These are phyloP conservation scores for Boeremia exigua DNA, from an alignment of 2,329 filamentous ascomycete genomes.

Conservation along the genomic window DNA sequence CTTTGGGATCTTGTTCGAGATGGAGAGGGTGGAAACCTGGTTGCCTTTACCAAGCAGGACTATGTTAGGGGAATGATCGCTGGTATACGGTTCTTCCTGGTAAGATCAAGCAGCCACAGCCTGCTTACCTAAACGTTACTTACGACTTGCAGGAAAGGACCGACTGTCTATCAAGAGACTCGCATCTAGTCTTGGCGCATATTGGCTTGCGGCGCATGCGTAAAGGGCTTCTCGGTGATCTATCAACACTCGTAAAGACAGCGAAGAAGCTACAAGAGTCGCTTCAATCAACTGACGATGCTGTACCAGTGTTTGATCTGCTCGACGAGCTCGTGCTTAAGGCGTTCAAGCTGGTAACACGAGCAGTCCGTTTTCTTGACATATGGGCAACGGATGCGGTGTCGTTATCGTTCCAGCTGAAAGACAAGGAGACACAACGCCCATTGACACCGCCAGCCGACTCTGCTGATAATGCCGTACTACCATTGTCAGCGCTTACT, in stretches of 20 bases:
- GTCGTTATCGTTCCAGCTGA: constrained; percentile 56
- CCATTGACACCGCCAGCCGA: constrained; percentile 50
- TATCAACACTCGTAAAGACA: constrained; percentile 87
- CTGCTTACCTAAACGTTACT: constrained; percentile 14
- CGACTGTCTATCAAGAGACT: constrained; percentile 84
- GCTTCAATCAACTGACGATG: constrained; percentile 52
- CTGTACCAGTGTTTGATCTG: constrained; percentile 68
- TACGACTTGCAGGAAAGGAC: constrained; percentile 73
- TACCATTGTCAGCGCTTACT: constrained; percentile 35
- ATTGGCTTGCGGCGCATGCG: constrained; percentile 79
- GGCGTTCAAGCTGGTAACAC: constrained; percentile 91
- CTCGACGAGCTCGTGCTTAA: constrained; percentile 93
- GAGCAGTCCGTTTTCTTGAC: constrained; percentile 88
- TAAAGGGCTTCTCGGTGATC: constrained; percentile 85
- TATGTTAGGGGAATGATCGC: constrained; percentile 94
- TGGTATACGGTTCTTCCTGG: constrained; percentile 86
- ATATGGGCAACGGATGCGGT: constrained; percentile 69
- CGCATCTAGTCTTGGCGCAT: constrained; percentile 74
- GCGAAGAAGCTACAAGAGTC: constrained; percentile 84
- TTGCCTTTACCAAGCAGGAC: constrained; percentile 87
- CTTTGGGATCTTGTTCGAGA: constrained; percentile 91
- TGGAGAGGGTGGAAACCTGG: constrained; percentile 74
- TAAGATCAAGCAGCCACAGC: constrained; percentile 56
- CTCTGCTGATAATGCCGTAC: constrained; percentile 38
- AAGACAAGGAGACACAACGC: constrained; percentile 39